Base-by-base conservation (phyloP, 2,329 filamentous ascomycete species). In the Nemania abortiva region DNA sequence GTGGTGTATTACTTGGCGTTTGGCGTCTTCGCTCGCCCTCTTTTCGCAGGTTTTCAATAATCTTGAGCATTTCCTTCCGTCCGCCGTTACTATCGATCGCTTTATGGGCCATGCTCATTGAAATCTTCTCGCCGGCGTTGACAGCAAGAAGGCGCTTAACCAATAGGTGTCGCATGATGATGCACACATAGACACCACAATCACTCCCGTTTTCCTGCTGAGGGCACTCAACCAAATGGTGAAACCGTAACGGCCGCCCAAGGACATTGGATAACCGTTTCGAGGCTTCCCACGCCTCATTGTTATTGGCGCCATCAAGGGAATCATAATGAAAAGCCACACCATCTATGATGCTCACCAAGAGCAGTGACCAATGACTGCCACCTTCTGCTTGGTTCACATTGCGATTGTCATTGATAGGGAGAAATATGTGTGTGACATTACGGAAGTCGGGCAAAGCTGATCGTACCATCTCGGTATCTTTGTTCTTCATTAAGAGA, bases 321-420 rank as follows among this genome's bases (percentile, higher is more conserved):
- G 92, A 95, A 82, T 99, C 96, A 82, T 99, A 99, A 84, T 99
- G 96, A 80, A 99, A 99, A 0, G 95, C 93, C 2, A 97, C 90
- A 9, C 93, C 90, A 78, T 99, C 96, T 58, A 97, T 90, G 49
- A 94, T 88, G 13, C 91, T 94, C 37, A 99, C 95, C 2, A 99
- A 88, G 0, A 99, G 89, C 0, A 99, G 84, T 0, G 94, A 97
- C 96, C 96, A 99, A 80, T 99, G 96, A 2, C 92, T 92, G 47
- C 96, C 96, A 49, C 93, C 94, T 82, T 98, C 95, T n/a, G 94
- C 91, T 65, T 91, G 84, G 58, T 86, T 88, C 56, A 92, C 89
- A 74, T 94, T 93, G 55, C 88, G 87, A 75, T 90, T 92, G 82
- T 99, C 95, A 81, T 98, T 98, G 79, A 99, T 91, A 22, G 96